phyloP scores from a whole-genome alignment of 2,329 filamentous ascomycete genomes.

The Colletotrichum caudatum region DNA sequence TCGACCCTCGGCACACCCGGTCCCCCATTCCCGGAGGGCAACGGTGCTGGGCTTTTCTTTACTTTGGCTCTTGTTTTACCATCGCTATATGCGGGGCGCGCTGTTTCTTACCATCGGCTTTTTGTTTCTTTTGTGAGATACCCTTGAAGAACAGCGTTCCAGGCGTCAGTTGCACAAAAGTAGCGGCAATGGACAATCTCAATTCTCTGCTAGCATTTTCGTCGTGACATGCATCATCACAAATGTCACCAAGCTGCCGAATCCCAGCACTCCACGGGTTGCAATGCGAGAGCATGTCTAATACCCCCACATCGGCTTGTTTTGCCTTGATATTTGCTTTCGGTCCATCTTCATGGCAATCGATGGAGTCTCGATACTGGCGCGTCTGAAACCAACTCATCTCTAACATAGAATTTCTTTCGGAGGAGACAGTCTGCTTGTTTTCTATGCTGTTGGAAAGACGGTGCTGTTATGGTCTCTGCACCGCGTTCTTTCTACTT shows the following conservation, averaged over 20 bases:
- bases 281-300: not conserved
- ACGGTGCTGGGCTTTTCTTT: not conserved
- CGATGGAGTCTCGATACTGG: not conserved
- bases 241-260: not conserved
- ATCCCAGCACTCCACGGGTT: no score
- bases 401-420: not conserved
- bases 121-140: constrained; percentile 29
- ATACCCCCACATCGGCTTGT: not conserved
- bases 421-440: not conserved
- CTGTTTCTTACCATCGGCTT: constrained; percentile 5
- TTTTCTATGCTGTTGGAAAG: not conserved
- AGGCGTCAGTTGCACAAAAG: constrained; percentile 11
- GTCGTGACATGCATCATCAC: not conserved
- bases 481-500: not conserved
- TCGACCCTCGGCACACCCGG: not conserved
- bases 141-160: constrained; percentile 30
- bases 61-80: not conserved
- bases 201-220: not conserved
- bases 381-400: no score
- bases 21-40: not conserved
- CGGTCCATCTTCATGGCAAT: no score
- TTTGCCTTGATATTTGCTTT: not conserved
- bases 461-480: not conserved
- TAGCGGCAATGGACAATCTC: constrained; percentile 20
- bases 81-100: not conserved